Evolutionary conservation across 306 rosid genomes (phyloP), one percentile per base, ranked within the genome.

Genomic region (Cucurbita pepo): DNA sequence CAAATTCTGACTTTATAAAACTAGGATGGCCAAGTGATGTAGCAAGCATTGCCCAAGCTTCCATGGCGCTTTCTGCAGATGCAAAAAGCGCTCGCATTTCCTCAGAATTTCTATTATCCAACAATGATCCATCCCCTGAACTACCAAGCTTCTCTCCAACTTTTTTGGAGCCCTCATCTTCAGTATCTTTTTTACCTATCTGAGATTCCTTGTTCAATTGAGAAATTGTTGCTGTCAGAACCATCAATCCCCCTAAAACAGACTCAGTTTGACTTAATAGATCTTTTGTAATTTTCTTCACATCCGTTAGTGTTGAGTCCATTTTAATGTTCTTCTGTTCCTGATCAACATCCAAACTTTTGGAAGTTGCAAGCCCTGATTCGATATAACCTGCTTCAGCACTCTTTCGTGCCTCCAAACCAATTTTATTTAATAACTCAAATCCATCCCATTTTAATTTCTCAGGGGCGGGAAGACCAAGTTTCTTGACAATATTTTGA

Each of bases 31-130:
- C 98, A 59, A 90, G 79, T 65, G 98, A 90, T 60, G 90, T 87
- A 50, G 94, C 96, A 60, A 93, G 96, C 98, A 93, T 86, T 50
- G 98, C 93, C 98, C 98, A 93, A 56, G 98, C 98, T 84, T 93
- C 98, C 82, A 93, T 76, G 57, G 98, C 98, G 81, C 85, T 93
- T 85, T 93, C 98, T 41, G 98, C 98, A 64, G 90, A 86, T 77
- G 87, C 86, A 77, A 93, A 93, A 58, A 93, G 94, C 55, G 74
- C 82, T 86, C 69, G 90, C 97, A 90, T 93, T 81, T 93, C 98
- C 79, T 87, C 87, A 47, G 87, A 84, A 76, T 77, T 82, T 76
- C 86, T 84, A 82, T 86, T 91, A 61, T 85, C 89, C 80, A 90
- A 73, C 61, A 73, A 44, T 53, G 74, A 72, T 40, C 77, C 87